phyloP scores from a whole-genome alignment of 169 alveolate genomes.

The Eimeria praecox region DNA sequence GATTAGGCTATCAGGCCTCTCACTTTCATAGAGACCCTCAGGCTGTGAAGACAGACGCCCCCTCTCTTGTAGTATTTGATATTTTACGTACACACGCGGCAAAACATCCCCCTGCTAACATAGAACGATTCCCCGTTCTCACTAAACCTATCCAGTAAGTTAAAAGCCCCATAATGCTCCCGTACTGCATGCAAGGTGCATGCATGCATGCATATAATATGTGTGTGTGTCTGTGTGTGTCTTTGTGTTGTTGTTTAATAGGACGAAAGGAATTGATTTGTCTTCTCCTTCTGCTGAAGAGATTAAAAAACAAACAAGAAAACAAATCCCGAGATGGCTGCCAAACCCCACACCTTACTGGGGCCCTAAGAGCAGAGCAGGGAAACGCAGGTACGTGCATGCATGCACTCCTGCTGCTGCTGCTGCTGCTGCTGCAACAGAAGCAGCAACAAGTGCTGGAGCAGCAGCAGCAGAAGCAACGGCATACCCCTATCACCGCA shows the following conservation, averaged over 20 bases:
- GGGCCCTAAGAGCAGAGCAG: conserved; percentile 88
- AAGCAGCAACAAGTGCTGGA: neutral
- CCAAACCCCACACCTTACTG: conserved; percentile 92
- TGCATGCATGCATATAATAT: neutral
- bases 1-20: conserved; percentile 88
- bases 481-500: neutral
- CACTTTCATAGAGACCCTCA: conserved; percentile 93
- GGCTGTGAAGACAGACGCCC: conserved; percentile 91
- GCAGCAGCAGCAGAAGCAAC: neutral
- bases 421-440: conserved; percentile 37
- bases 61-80: conserved; percentile 89
- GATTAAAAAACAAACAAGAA: neutral
- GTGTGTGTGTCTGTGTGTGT: neutral
- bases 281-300: conserved; percentile 48
- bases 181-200: neutral
- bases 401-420: conserved; percentile 29
- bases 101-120: conserved; percentile 59
- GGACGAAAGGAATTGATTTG: conserved; percentile 70
- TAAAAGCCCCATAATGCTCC: neutral
- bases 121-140: conserved; percentile 44
- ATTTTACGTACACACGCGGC: conserved; percentile 88
- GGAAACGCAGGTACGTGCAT: conserved; percentile 32
- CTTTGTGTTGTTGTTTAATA: neutral
- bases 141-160: conserved; percentile 65
- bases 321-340: conserved; percentile 86